Evolutionary conservation across 2,329 filamentous ascomycete species (phyloP), one percentile per base, ranked within the genome.

Genomic region (Aureobasidium melanogenum): DNA sequence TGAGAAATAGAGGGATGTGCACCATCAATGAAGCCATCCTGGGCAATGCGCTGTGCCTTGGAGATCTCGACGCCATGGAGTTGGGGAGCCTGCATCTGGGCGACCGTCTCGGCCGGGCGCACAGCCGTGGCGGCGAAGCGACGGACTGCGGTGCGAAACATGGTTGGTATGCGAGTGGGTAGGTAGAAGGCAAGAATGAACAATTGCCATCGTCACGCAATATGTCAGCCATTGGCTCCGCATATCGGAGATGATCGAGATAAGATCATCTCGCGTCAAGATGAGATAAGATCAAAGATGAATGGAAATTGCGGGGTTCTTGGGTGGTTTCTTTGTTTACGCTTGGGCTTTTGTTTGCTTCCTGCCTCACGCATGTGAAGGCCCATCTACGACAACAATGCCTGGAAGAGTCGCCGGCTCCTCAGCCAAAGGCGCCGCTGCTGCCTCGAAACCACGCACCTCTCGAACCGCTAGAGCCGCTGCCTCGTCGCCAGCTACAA

Each of bases 11-110:
- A 47, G 50, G 41, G 64, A 76, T 10, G 17, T 7, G 64, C 82
- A 94, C 91, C 91, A 79, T 89, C 91, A 60, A 90, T 86, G 67
- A 97, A 81, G 50, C 79, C 78, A 67, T 90, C 87, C 72, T 87
- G 83, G 54, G 89, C 86, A 62, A 90, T 77, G 61, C 89, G 88
- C 74, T 96, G 91, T 32, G 89, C 89, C 71, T 85, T 85, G 44
- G 90, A 91, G 63, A 96, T 85, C 65, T 82, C 82, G 64, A 93
- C 79, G 30, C 85, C 58, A 24, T 64, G 63, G 15, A 56, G 58
- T 17, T 75, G 72, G 6, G 57, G 44, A 10, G 76, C 76, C 65
- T 82, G 79, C 61, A 77, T 74, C 61, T 79, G 74, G 9, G 75
- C 72, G 65, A 82, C 78, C 60, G 77, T 74, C 62, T 80, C 75